phyloP scores from a whole-genome alignment of 2,329 filamentous ascomycete genomes.

The Magnaporthiopsis incrustans region DNA sequence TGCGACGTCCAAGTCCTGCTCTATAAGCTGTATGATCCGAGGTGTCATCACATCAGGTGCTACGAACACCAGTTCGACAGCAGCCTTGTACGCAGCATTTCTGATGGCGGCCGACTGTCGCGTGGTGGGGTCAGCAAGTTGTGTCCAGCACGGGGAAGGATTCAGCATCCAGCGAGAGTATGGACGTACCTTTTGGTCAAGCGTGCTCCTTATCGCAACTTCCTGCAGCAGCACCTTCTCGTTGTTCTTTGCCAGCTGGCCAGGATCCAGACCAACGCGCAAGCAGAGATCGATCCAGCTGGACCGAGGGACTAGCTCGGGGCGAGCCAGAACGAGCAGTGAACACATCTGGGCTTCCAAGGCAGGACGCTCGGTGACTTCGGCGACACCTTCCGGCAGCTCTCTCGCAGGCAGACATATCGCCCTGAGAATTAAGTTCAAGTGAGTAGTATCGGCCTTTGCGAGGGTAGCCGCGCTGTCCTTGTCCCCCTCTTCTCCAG shows the following conservation, averaged over 20 bases:
- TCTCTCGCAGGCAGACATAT: conserved; percentile 55
- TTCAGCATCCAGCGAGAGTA: conserved; percentile 7
- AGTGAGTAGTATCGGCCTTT: conserved; percentile 55
- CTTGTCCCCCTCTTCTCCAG: conserved; percentile 63
- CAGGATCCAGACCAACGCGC: conserved; percentile 73
- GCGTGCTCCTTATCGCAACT: conserved; percentile 44
- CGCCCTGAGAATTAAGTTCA: conserved; percentile 53
- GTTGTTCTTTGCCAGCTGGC: conserved; percentile 59
- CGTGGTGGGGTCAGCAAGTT: background rate
- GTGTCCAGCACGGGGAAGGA: background rate
- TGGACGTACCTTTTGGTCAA: conserved; percentile 41
- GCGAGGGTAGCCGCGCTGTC: conserved; percentile 62
- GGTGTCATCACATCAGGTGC: conserved; percentile 76
- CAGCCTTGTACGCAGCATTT: conserved; percentile 71
- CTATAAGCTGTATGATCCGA: conserved; percentile 65
- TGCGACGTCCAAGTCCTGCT: conserved; percentile 60
- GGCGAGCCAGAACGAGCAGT: conserved; percentile 69
- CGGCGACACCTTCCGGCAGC: conserved; percentile 29
- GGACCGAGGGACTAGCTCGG: conserved; percentile 66
- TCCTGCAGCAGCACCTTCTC: conserved; percentile 59
- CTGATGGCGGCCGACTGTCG: conserved; percentile 38
- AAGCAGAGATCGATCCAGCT: conserved; percentile 90
- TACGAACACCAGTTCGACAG: conserved; percentile 88
- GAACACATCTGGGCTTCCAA: conserved; percentile 66
- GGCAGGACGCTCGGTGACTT: conserved; percentile 34